phyloP scores from a whole-genome alignment of 2,329 filamentous ascomycete species.

The Botrytis medusae region DNA sequence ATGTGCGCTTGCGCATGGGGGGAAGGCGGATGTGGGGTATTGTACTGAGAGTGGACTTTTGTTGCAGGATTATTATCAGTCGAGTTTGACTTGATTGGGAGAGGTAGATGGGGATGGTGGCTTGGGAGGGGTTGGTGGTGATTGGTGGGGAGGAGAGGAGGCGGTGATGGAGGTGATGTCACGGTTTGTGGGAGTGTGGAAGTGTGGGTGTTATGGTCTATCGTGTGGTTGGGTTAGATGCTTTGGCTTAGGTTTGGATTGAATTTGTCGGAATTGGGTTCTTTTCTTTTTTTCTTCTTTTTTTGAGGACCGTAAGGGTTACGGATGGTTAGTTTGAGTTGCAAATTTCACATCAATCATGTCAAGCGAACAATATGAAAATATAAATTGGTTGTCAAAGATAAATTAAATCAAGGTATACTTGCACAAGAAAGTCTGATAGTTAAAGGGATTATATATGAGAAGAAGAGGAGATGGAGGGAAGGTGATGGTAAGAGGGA shows the following conservation, averaged over 20 bases:
- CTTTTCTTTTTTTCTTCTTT: too few species aligned
- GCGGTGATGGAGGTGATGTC: background rate
- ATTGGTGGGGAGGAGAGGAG: background rate
- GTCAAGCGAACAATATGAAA: background rate
- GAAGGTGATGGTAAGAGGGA: background rate
- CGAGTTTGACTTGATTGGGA: background rate
- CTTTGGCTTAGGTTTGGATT: background rate
- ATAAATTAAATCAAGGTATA: background rate
- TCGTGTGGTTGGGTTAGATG: background rate
- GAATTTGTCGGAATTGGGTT: background rate
- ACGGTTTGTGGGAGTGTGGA: background rate
- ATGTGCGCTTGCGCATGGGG: conserved; percentile 14
- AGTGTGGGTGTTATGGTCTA: background rate
- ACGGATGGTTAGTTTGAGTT: background rate
- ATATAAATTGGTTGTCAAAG: background rate
- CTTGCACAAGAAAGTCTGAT: background rate
- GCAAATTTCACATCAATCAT: background rate
- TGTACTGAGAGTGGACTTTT: background rate
- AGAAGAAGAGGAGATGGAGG: too few species aligned
- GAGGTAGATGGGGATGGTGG: background rate
- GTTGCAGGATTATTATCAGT: conserved; percentile 10
- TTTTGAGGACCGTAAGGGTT: background rate
- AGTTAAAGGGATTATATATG: background rate
- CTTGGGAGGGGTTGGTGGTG: too few species aligned
- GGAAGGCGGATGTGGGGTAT: conserved; percentile 3